Evolutionary conservation across 164 flowering plant species (phyloP).

Genomic region (Taxillus chinensis): DNA sequence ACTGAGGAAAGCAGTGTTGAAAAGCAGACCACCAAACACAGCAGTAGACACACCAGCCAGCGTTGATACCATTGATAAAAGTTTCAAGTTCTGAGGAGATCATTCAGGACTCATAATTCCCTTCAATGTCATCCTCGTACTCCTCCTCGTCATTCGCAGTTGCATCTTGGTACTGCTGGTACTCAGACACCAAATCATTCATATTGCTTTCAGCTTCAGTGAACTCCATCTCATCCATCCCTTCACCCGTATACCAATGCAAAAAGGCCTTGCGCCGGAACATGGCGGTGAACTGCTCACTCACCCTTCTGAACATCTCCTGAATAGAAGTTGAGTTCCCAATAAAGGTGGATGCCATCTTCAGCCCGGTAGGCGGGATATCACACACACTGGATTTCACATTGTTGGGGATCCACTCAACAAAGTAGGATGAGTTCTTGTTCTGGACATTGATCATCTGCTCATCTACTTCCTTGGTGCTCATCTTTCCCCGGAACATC

Average conservation of each 20-base stretch:
- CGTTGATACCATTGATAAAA: too few relatives aligned
- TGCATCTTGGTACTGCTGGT: constrained; percentile 93
- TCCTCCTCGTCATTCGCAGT: constrained; percentile 66
- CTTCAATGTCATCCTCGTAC: constrained; percentile 41
- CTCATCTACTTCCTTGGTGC: constrained; percentile 82
- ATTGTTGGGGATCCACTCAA: constrained; percentile 73
- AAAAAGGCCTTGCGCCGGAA: constrained; percentile 77
- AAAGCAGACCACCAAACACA: too few relatives aligned
- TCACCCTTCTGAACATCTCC: constrained; percentile 83
- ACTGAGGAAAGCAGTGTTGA: too few relatives aligned
- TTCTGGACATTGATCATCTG: constrained; percentile 81
- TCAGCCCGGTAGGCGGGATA: constrained; percentile 47
- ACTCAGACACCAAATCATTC: constrained; percentile 84
- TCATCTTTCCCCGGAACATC: constrained; percentile 80
- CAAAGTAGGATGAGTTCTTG: constrained; percentile 85
- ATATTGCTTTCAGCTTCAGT: constrained; percentile 83
- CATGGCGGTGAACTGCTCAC: constrained; percentile 90
- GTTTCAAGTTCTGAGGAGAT: background rate
- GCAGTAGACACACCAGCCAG: too few relatives aligned
- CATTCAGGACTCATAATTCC: constrained; percentile 18
- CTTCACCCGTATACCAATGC: constrained; percentile 85
- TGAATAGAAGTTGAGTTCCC: constrained; percentile 81
- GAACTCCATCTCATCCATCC: constrained; percentile 88
- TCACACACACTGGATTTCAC: constrained; percentile 53
- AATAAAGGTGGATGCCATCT: constrained; percentile 72